Evolutionary conservation across 2,329 filamentous ascomycete species (phyloP).

Genomic region (Claviceps sp.): DNA sequence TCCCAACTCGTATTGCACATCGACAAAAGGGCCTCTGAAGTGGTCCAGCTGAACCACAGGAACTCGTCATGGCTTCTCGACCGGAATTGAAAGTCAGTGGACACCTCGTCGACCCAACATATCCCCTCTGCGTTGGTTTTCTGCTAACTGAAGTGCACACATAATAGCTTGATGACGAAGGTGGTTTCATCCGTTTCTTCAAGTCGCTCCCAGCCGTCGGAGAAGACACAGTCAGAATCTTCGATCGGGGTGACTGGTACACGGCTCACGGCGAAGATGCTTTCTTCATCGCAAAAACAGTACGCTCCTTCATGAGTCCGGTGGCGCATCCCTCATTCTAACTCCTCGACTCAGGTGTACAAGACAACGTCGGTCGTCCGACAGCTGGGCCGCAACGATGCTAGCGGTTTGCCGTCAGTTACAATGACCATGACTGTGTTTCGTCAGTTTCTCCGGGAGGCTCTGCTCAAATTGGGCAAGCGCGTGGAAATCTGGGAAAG

Average conservation of each 20-base stretch:
- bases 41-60: background rate
- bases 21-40: background rate
- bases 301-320: conserved; percentile 22
- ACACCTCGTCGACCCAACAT: background rate
- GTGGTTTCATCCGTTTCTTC: conserved; percentile 93
- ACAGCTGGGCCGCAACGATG: conserved; percentile 71
- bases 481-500: conserved; percentile 83
- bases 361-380: conserved; percentile 93
- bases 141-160: background rate
- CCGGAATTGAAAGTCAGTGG: conserved; percentile 53
- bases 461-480: conserved; percentile 81
- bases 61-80: conserved; percentile 51
- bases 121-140: background rate
- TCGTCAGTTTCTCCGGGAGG: conserved; percentile 87
- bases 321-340: background rate
- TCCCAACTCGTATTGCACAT: background rate
- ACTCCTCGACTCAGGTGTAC: conserved; percentile 54
- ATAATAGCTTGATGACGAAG: conserved; percentile 78
- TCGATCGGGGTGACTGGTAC: conserved; percentile 90
- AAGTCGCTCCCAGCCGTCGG: conserved; percentile 63
- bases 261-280: conserved; percentile 85
- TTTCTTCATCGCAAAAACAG: conserved; percentile 66
- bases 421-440: conserved; percentile 94
- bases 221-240: conserved; percentile 72
- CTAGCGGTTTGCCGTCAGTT: conserved; percentile 79